Evolutionary conservation across 495 filamentous ascomycete genomes (phyloP), one percentile per base, ranked within the genome.

Genomic region (Wilcoxina mikolae): DNA sequence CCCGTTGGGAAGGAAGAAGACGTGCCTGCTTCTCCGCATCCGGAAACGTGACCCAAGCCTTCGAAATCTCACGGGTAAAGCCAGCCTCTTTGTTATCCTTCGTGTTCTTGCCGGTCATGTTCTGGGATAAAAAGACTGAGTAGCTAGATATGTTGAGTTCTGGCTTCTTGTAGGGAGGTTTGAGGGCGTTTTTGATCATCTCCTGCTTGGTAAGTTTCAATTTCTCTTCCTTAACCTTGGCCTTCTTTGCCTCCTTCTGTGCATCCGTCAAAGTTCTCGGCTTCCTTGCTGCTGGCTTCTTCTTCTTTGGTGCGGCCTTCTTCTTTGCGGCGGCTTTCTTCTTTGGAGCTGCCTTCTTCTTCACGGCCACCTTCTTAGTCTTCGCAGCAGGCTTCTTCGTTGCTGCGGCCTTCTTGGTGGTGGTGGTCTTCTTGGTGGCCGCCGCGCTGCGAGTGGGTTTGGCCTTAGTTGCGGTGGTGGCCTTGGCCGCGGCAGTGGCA

Each of bases 231-330:
- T 23, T 20, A 18, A 18, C 17, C 45, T 18, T 23, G 9, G 24
- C 3, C 29, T 18, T 51, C 48, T 12, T 33, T 17, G 29, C n/a
- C 7, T 31, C 48, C 48, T 51, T 33, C 25, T 38, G 10, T 18
- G 17, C 49, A 4, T 9, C 29, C 9, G 12, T 38, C 33, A 26
- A 26, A 17, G n/a, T 31, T 12, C 11, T 49, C 11, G n/a, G n/a
- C n/a, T n/a, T n/a, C n/a, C n/a, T n/a, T n/a, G n/a, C n/a, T n/a
- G n/a, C n/a, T n/a, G 20, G 18, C 11, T 9, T 35, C 49, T 52
- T 41, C 33, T 52, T 52, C 20, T 31, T 49, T 11, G 24, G 20
- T 12, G 45, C 27, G 27, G 49, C 49, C 28, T 38, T 38, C 49
- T 52, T 24, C 2, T 50, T 28, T 12, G 10, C 47, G 20, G 47